Evolutionary conservation across 2,329 filamentous ascomycete genomes (phyloP).

Genomic region (Emmonsiellopsis sp.): DNA sequence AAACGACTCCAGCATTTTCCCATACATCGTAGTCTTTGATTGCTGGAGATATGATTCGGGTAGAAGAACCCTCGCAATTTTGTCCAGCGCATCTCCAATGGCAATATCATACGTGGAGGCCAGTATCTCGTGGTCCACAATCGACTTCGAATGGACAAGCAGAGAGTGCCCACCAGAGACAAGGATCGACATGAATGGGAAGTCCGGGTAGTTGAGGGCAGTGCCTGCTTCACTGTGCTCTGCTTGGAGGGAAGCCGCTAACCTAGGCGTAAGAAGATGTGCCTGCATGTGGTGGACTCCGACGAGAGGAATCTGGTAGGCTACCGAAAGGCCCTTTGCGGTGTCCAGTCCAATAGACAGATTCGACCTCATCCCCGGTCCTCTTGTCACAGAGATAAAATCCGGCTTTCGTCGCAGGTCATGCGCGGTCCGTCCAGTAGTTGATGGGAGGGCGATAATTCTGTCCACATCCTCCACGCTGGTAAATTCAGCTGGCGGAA

Average conservation of each 20-base stretch:
- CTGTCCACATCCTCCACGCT: background rate
- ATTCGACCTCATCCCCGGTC: slow-evolving; percentile 78
- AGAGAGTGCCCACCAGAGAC: slow-evolving; percentile 90
- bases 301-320: slow-evolving; percentile 73
- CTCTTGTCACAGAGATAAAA: slow-evolving; percentile 81
- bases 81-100: slow-evolving; percentile 85
- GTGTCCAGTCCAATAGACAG: slow-evolving; percentile 69
- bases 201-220: slow-evolving; percentile 41
- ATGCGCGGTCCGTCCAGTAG: slow-evolving; percentile 14
- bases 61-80: slow-evolving; percentile 68
- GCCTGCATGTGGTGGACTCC: slow-evolving; percentile 97
- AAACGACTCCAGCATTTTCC: slow-evolving; percentile 66
- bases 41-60: slow-evolving; percentile 50
- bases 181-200: slow-evolving; percentile 81
- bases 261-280: slow-evolving; percentile 77
- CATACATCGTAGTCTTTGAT: slow-evolving; percentile 65
- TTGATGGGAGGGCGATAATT: background rate
- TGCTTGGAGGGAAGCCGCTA: slow-evolving; percentile 54
- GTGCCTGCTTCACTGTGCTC: background rate
- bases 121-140: slow-evolving; percentile 64
- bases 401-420: slow-evolving; percentile 51
- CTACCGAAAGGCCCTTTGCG: slow-evolving; percentile 78
- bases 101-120: slow-evolving; percentile 70
- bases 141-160: slow-evolving; percentile 62
- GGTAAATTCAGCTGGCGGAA: slow-evolving; percentile 35